Evolutionary conservation across 2,329 filamentous ascomycete genomes (phyloP).

Genomic region (Annulohypoxylon truncatum): DNA sequence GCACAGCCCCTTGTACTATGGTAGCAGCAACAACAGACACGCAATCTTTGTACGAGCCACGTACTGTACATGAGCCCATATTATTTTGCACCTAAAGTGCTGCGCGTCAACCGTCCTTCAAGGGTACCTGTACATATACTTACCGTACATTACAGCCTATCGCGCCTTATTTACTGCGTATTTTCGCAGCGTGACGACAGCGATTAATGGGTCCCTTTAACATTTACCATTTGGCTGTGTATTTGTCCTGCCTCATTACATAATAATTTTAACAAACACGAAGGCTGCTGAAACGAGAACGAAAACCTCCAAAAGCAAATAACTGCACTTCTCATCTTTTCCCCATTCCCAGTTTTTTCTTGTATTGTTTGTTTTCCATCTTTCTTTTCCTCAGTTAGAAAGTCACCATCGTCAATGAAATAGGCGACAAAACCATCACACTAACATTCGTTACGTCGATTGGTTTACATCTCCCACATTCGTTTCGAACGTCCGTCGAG

Average conservation of each 20-base stretch:
- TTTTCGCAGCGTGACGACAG: constrained; percentile 30
- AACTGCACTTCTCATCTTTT: constrained; percentile 2
- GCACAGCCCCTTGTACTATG: constrained; percentile 13
- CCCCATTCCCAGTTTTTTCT: neutral
- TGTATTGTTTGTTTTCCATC: constrained; percentile 8
- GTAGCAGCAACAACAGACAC: constrained; percentile 9
- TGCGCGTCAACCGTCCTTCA: neutral
- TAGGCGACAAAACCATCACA: neutral
- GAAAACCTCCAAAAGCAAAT: constrained; percentile 20
- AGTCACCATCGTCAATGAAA: constrained; percentile 12
- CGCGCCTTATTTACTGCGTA: constrained; percentile 11
- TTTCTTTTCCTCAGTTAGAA: neutral
- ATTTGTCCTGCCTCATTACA: constrained; percentile 38
- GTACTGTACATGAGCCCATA: constrained; percentile 9
- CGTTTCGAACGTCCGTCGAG: constrained; percentile 20
- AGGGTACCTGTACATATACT: constrained; percentile 12
- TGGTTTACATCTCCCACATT: constrained; percentile 25
- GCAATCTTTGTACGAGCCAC: constrained; percentile 9
- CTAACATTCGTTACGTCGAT: constrained; percentile 13
- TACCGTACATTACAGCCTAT: constrained; percentile 16
- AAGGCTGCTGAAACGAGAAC: constrained; percentile 19
- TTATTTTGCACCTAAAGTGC: neutral
- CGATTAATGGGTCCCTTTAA: neutral
- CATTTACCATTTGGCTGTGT: constrained; percentile 14
- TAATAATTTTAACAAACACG: constrained; percentile 38